Evolutionary conservation across 2,329 filamentous ascomycete species (phyloP).

Genomic region (Colletotrichum cuscutae): DNA sequence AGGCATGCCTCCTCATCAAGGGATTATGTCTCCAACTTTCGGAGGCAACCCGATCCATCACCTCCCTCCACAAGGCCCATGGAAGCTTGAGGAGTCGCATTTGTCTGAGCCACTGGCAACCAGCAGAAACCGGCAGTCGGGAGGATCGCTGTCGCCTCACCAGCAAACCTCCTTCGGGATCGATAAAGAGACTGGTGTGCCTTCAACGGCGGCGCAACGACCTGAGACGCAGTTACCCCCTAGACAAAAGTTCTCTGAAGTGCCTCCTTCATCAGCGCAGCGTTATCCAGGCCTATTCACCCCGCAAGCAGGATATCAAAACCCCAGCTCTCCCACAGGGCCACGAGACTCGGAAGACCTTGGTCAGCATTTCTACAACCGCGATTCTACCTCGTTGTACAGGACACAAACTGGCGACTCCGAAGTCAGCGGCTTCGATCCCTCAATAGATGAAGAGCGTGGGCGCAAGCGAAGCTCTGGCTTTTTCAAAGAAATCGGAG

Average conservation of each 20-base stretch:
- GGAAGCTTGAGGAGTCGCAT: slow-evolving; percentile 66
- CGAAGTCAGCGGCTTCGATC: slow-evolving; percentile 48
- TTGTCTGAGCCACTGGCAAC: slow-evolving; percentile 57
- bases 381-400: slow-evolving; percentile 48
- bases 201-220: slow-evolving; percentile 31
- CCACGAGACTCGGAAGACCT: slow-evolving; percentile 34
- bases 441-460: slow-evolving; percentile 48
- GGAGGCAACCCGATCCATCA: slow-evolving; percentile 50
- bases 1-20: slow-evolving; percentile 27
- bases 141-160: slow-evolving; percentile 40
- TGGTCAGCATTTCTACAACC: slow-evolving; percentile 34
- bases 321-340: slow-evolving; percentile 32
- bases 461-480: slow-evolving; percentile 52
- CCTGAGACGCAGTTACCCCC: slow-evolving; percentile 36
- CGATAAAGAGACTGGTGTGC: slow-evolving; percentile 62
- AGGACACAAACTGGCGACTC: slow-evolving; percentile 52
- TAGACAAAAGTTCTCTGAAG: slow-evolving; percentile 46
- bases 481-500: slow-evolving; percentile 64
- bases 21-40: slow-evolving; percentile 20
- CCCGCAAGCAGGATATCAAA: slow-evolving; percentile 30
- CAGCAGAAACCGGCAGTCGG: slow-evolving; percentile 30
- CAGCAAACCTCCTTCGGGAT: slow-evolving; percentile 53
- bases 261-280: slow-evolving; percentile 62
- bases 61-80: slow-evolving; percentile 56
- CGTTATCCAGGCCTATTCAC: slow-evolving; percentile 60